phyloP scores from a whole-genome alignment of 2,329 filamentous ascomycete species.

The Fusarium sp. region DNA sequence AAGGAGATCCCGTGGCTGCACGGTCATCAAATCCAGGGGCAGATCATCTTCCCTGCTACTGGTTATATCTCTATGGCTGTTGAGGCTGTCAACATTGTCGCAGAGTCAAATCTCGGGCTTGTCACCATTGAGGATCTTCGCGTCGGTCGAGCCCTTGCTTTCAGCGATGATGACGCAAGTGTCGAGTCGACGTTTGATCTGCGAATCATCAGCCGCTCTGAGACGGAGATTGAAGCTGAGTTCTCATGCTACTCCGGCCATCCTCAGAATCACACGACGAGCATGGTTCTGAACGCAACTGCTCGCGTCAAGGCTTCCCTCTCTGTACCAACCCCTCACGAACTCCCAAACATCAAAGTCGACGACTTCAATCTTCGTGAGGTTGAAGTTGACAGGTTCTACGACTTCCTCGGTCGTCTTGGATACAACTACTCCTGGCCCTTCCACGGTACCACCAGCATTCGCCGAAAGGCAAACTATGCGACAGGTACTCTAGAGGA shows the following conservation, averaged over 20 bases:
- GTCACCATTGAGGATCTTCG: accelerated
- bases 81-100: accelerated
- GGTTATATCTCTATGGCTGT: neutral
- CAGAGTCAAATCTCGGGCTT: accelerated
- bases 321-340: accelerated
- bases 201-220: neutral
- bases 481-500: neutral
- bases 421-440: neutral
- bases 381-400: neutral
- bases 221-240: accelerated
- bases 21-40: neutral
- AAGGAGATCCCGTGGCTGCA: neutral
- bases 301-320: accelerated
- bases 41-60: neutral
- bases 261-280: neutral
- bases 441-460: neutral
- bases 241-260: neutral
- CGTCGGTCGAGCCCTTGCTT: accelerated
- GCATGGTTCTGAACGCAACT: neutral
- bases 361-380: accelerated
- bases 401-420: neutral
- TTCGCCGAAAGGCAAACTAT: neutral
- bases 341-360: neutral
- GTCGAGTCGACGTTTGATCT: neutral
- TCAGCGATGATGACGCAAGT: neutral